Percentiles rank a stretch among this genome's conserved stretches.
These are phyloP conservation scores for Penicillium sp. DNA, from an alignment of 2,329 filamentous ascomycete species.

Conservation along the genomic window DNA sequence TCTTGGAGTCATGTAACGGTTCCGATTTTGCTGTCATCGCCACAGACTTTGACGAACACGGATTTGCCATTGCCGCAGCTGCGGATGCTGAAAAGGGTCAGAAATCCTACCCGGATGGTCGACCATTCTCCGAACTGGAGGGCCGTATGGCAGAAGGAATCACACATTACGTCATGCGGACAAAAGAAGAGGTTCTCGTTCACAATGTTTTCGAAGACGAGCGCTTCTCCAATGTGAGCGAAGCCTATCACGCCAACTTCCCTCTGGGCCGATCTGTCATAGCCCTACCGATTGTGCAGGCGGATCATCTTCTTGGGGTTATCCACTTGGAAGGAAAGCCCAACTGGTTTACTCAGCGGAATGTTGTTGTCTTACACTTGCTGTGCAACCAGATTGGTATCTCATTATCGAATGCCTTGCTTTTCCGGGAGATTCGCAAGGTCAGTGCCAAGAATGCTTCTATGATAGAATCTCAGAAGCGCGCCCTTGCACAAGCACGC, in stretches of 20 bases:
- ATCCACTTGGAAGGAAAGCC: constrained; percentile 67
- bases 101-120: constrained; percentile 57
- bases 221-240: constrained; percentile 65
- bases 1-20: constrained; percentile 65
- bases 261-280: constrained; percentile 65
- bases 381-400: constrained; percentile 69
- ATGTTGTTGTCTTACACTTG: constrained; percentile 56
- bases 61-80: constrained; percentile 66
- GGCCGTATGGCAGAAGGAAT: constrained; percentile 66
- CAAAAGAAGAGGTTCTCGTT: constrained; percentile 66
- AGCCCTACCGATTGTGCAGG: constrained; percentile 65
- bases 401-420: constrained; percentile 66
- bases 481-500: constrained; percentile 64
- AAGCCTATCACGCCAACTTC: constrained; percentile 59
- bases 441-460: constrained; percentile 66
- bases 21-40: constrained; percentile 65
- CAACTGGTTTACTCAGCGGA: constrained; percentile 67
- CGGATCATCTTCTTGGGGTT: constrained; percentile 61
- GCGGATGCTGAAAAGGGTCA: constrained; percentile 61
- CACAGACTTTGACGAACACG: constrained; percentile 61
- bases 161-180: constrained; percentile 65
- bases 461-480: constrained; percentile 69
- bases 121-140: constrained; percentile 61
- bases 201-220: constrained; percentile 68
- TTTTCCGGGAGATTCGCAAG: constrained; percentile 65